Conservation (phyloP, 805 yeast species). For the Yamadazyma sp. region DNA sequence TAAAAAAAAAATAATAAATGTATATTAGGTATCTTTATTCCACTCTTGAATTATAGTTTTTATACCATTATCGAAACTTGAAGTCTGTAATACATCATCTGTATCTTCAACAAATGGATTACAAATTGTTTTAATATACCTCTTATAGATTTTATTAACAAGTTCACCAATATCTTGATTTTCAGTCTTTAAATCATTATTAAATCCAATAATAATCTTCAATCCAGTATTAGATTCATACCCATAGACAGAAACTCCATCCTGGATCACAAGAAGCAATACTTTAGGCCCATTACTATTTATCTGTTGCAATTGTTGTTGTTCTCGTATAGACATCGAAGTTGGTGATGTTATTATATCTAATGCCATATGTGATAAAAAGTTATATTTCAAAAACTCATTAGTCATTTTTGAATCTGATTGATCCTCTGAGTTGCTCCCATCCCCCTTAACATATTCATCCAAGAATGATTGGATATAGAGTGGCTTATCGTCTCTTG, state of each 20-base stretch:
- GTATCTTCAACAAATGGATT: conserved; percentile 53
- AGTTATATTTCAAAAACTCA: conserved; percentile 58
- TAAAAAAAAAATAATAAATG: neutral
- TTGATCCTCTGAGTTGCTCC: neutral
- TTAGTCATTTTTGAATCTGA: conserved; percentile 17
- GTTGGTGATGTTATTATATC: conserved; percentile 62
- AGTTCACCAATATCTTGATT: conserved; percentile 12
- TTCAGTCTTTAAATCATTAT: conserved; percentile 8
- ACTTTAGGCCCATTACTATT: conserved; percentile 19
- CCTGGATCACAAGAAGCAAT: conserved; percentile 60
- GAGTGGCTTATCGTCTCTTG: conserved; percentile 56
- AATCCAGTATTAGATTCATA: conserved; percentile 66
- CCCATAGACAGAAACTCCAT: conserved; percentile 65
- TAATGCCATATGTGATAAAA: conserved; percentile 71
- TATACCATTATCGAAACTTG: conserved; percentile 29
- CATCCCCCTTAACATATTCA: conserved; percentile 1
- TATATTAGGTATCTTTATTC: conserved; percentile 11
- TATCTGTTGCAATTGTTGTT: conserved; percentile 22
- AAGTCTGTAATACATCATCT: conserved; percentile 26
- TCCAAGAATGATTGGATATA: conserved; percentile 52
- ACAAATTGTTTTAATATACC: conserved; percentile 54
- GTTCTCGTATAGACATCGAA: conserved; percentile 36
- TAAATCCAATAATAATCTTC: conserved; percentile 57
- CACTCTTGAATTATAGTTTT: conserved; percentile 23
- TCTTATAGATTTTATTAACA: conserved; percentile 43